A percentile compares a stretch with the other conserved stretches of the same genome.
These are phyloP conservation scores for Epichloe scottii DNA, from an alignment of 2,329 filamentous ascomycete species.

Conservation along the genomic window DNA sequence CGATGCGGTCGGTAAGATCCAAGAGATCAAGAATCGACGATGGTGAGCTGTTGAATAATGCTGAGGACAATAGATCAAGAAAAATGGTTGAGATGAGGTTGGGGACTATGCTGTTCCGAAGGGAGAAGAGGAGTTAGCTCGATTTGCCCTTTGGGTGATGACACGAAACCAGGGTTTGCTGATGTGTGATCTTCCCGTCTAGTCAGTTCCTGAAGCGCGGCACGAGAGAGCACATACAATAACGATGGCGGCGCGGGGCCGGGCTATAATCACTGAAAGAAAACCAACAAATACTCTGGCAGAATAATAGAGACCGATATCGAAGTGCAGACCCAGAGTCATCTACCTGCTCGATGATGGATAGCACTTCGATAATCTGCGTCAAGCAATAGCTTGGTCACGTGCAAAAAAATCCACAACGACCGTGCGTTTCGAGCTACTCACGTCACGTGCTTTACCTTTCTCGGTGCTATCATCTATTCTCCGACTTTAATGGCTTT, in stretches of 20 bases:
- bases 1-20: conserved; percentile 4
- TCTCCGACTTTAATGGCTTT: too few species aligned
- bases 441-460: neutral
- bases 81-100: conserved; percentile 2
- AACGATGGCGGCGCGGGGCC: conserved; percentile 21
- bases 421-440: neutral
- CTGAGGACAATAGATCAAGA: conserved; percentile 2
- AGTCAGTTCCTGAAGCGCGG: neutral
- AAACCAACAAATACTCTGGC: conserved; percentile 27
- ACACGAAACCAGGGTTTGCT: conserved; percentile 5
- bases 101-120: conserved; percentile 2
- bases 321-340: conserved; percentile 11
- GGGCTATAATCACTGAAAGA: conserved; percentile 21
- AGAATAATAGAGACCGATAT: conserved; percentile 26
- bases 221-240: conserved; percentile 14
- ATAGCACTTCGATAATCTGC: conserved; percentile 1
- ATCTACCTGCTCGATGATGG: neutral
- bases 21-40: neutral
- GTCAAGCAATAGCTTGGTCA: conserved; percentile 1
- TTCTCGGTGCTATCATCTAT: too few species aligned
- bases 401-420: neutral
- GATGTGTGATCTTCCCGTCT: conserved; percentile 2
- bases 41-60: neutral
- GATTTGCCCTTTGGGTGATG: conserved; percentile 1
- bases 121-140: conserved; percentile 4